phyloP scores from a whole-genome alignment of 2,329 filamentous ascomycete genomes.

The Blastomyces gilchristii region DNA sequence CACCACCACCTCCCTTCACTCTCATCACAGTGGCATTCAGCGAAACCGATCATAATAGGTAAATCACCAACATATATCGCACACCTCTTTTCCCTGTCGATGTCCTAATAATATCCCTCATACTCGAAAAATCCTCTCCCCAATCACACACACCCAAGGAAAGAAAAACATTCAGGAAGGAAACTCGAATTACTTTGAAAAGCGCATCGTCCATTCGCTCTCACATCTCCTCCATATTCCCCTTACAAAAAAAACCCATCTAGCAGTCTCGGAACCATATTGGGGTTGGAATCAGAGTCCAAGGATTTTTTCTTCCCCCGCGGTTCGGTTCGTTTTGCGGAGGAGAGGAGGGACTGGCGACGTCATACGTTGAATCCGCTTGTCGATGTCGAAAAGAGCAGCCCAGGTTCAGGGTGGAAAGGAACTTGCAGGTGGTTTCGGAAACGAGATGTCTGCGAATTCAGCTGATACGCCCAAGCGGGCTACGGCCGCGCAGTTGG shows the following conservation, averaged over 20 bases:
- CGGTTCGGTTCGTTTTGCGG: background rate
- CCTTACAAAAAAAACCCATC: background rate
- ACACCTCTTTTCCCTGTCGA: background rate
- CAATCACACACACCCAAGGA: background rate
- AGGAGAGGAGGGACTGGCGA: slow-evolving; percentile 2
- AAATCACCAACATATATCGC: background rate
- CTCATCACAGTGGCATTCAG: background rate
- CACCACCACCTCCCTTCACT: background rate
- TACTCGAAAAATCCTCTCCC: background rate
- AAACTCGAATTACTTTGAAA: background rate
- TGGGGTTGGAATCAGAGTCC: no score
- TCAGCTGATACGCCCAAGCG: slow-evolving; percentile 38
- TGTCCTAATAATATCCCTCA: background rate
- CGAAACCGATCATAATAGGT: background rate
- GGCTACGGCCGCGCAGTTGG: slow-evolving; percentile 47
- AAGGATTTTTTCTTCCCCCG: background rate
- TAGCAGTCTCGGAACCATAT: no score
- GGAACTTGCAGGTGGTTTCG: slow-evolving; percentile 19
- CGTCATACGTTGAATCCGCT: background rate
- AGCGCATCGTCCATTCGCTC: no score
- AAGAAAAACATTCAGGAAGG: background rate
- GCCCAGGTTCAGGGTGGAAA: slow-evolving; percentile 30
- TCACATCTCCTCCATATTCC: background rate
- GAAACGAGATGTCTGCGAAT: slow-evolving; percentile 32
- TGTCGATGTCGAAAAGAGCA: slow-evolving; percentile 32